Evolutionary conservation across 306 rosid species (phyloP), one percentile per base, ranked within the genome.

Genomic region (Alnus glutinosa): DNA sequence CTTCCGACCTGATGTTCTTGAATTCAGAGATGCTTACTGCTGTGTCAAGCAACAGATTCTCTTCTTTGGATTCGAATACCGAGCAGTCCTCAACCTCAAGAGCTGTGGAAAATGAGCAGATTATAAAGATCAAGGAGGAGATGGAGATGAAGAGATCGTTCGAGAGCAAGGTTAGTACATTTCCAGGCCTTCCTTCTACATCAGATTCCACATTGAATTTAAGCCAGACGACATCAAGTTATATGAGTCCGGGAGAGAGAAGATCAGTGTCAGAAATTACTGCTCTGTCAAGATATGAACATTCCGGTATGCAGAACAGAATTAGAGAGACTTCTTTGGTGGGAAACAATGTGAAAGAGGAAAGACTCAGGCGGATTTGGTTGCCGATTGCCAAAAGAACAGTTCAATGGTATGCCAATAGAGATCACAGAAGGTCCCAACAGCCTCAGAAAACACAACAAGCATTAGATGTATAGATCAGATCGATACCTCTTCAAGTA

Each of bases 201-300:
- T 80, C 92, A n/a, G 81, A 39, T 76, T 63, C 77, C 52, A 34
- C 39, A 8, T 64, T 48, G 37, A 70, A 68, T 19, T 77, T 23
- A 23, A 23, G 28, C 28, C 28, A 23, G 28, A 23, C 28, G 28
- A 23, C 28, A 23, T 23, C 82, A 28, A 92, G 89, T 54, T 68
- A 73, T 77, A 44, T 78, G 81, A 86, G 70, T 73, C 79, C 18
- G 1, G 87, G 79, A 34, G 88, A 88, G 82, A 88, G 70, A 85
- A 88, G 99, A 86, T 93, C 99, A 62, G 75, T 89, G 69, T 96
- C 99, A 37, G 99, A 96, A 70, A 93, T 96, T 86, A 86, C 87
- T 13, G 90, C 76, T 46, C 73, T 89, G 9, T 86, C 99, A 3
- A 93, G 99, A 88, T 85, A 85, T 83, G 86, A 79, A 58, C 80